These are phyloP conservation scores for Tuber borchii DNA, from an alignment of 495 filamentous ascomycete species.

Conservation along the genomic window DNA sequence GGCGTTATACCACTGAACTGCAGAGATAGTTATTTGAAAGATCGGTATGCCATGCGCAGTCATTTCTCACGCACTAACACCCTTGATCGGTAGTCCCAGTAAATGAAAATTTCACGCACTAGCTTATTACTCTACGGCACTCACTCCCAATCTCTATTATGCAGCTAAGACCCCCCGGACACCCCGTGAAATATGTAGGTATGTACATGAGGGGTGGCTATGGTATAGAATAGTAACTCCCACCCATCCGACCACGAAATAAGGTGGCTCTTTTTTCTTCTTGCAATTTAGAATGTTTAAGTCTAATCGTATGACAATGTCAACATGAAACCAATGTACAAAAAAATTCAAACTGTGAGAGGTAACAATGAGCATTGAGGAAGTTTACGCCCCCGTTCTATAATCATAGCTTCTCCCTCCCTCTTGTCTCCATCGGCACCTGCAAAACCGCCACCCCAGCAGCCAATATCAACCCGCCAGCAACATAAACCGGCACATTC, in stretches of 20 bases:
- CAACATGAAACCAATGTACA: background rate
- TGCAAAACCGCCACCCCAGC: background rate
- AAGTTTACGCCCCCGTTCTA: background rate
- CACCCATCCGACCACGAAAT: background rate
- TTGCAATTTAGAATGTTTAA: background rate
- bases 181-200: background rate
- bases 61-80: background rate
- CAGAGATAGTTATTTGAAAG: background rate
- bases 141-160: background rate
- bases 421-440: background rate
- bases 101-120: background rate
- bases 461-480: background rate
- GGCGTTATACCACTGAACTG: too few relatives aligned
- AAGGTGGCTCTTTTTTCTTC: background rate
- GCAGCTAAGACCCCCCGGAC: background rate
- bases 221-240: background rate
- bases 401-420: background rate
- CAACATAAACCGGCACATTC: background rate
- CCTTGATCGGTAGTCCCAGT: background rate
- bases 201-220: background rate
- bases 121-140: background rate
- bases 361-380: background rate
- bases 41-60: background rate
- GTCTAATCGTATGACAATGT: background rate
- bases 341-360: background rate